Conservation (phyloP, 192 early-diverging fungal genomes). For the Pilobolus umbonatus region DNA sequence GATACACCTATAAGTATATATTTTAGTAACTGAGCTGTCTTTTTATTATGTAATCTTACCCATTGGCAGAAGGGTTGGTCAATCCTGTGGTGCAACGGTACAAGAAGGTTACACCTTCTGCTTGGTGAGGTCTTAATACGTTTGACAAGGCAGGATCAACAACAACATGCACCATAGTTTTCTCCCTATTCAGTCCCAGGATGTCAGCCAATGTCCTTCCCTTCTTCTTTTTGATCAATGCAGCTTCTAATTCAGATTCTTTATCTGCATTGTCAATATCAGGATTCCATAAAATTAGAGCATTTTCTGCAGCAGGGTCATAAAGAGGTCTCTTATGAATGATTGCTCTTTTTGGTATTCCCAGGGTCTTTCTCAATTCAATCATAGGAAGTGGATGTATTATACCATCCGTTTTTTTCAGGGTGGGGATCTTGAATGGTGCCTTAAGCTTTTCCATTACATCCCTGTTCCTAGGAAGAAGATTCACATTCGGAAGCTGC, state of each 20-base stretch:
- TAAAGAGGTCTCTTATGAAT: slow-evolving; percentile 61
- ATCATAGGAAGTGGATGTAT: too few species aligned
- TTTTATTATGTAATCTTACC: too few species aligned
- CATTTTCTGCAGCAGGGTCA: slow-evolving; percentile 77
- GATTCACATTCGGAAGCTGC: too few species aligned
- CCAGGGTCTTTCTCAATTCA: slow-evolving; percentile 50
- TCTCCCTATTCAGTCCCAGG: slow-evolving; percentile 39
- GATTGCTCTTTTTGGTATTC: slow-evolving; percentile 50
- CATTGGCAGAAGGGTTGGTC: slow-evolving; percentile 67
- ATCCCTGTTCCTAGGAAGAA: too few species aligned
- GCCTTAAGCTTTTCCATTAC: too few species aligned
- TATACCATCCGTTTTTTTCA: too few species aligned
- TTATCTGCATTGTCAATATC: slow-evolving; percentile 31
- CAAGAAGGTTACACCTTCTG: slow-evolving; percentile 94
- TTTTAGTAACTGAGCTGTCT: background rate
- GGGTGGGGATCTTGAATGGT: too few species aligned
- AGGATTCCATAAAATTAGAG: slow-evolving; percentile 84
- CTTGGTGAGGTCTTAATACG: slow-evolving; percentile 91
- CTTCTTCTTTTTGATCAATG: slow-evolving; percentile 27
- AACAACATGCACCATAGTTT: slow-evolving; percentile 63
- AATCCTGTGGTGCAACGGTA: slow-evolving; percentile 91
- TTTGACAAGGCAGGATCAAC: slow-evolving; percentile 84
- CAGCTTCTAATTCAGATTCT: background rate
- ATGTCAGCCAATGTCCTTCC: slow-evolving; percentile 50
- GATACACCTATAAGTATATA: slow-evolving; percentile 74